Percentiles rank a stretch among this genome's conserved stretches.
Conservation (phyloP, 2,329 filamentous ascomycete genomes). For the Xylaria digitata region DNA sequence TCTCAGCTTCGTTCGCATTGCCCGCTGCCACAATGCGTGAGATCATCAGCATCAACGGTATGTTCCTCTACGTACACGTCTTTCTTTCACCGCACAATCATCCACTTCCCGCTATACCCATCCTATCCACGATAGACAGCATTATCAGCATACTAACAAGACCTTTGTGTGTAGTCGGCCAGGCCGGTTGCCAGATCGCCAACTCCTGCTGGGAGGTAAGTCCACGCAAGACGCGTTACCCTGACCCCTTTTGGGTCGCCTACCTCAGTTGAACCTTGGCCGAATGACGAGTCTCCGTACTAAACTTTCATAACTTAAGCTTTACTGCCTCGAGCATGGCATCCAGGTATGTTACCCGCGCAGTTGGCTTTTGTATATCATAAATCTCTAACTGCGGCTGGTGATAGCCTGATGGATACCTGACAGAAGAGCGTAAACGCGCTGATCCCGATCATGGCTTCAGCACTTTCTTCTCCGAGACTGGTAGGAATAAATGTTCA, state of each 20-base stretch:
- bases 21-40: conserved; percentile 85
- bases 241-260: conserved; percentile 22
- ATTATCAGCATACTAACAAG: conserved; percentile 61
- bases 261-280: conserved; percentile 31
- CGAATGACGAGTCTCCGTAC: conserved; percentile 44
- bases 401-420: conserved; percentile 91
- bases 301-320: conserved; percentile 65
- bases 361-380: conserved; percentile 28
- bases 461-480: conserved; percentile 99
- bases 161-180: conserved; percentile 80
- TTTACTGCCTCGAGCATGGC: conserved; percentile 99
- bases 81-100: conserved; percentile 58
- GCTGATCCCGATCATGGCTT: conserved; percentile 95
- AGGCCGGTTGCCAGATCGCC: conserved; percentile 99
- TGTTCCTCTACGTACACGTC: conserved; percentile 56
- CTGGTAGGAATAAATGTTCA: conserved; percentile 70
- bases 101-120: conserved; percentile 38
- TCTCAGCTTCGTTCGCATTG: conserved; percentile 49
- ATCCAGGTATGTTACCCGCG: conserved; percentile 80
- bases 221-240: conserved; percentile 44
- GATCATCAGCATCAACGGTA: conserved; percentile 99
- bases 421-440: conserved; percentile 97
- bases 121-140: conserved; percentile 12
- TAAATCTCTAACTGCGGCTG: conserved; percentile 46
- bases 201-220: conserved; percentile 99